Evolutionary conservation across 768 basidiomycete genomes (phyloP), one percentile per base, ranked within the genome.

Genomic region (Tylopilus sp.): DNA sequence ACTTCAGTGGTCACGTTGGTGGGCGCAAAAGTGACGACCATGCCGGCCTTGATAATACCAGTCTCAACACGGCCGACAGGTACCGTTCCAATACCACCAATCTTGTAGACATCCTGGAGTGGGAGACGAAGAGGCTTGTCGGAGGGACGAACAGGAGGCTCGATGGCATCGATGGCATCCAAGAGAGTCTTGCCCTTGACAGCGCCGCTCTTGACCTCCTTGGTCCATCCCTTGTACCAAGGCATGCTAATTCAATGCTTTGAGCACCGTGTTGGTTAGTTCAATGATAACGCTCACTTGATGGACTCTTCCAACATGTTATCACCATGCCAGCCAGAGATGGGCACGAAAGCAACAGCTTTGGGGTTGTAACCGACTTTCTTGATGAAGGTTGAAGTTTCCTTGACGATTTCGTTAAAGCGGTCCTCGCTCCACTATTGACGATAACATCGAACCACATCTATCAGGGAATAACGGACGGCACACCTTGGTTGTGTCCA

Each of bases 21-120:
- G 56, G 95, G 95, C 61, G 95, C 95, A 71, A 98, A 99, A 71
- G 78, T 85, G 73, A 97, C 97, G 65, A 99, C 80, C 95, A 98
- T 99, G 74, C 95, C 95, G 66, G 95, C 91, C 82, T 97, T 97
- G 85, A 99, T 98, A 75, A 92, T 70, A 87, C 97, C 97, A 69
- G 97, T 99, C 82, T 99, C 97, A 65, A 99, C 97, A 91, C 97
- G 97, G 73, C 97, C 97, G 77, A 99, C 97, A 73, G 97, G 97
- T 69, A 99, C 97, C 66, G 97, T 99, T 63, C 97, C 97, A 63
- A 99, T 99, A 92, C 97, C 97, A 78, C 97, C 97, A 67, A 99
- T 99, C 84, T 99, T 99, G 92, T 99, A 98, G 70, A 99, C 97
- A 84, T 99, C 97, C 85, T 99, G 95, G 73, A 97, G 93, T 67